Evolutionary conservation across 2,329 filamentous ascomycete genomes (phyloP).

Genomic region (Fusarium neocosmosporiellum): DNA sequence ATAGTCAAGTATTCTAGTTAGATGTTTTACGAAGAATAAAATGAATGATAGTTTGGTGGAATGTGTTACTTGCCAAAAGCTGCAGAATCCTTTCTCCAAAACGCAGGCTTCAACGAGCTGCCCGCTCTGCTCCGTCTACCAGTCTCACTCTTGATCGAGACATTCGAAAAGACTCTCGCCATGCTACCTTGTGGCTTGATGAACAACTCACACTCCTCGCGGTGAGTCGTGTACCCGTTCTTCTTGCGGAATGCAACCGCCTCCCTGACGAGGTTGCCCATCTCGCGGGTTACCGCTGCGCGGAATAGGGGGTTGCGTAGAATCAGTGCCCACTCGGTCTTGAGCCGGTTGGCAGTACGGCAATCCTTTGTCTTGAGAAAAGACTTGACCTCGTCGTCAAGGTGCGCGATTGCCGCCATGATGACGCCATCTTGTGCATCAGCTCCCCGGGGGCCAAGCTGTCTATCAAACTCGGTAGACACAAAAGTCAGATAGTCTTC

Average conservation of each 20-base stretch:
- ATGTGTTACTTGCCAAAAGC: background rate
- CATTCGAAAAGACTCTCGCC: background rate
- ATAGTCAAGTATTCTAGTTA: background rate
- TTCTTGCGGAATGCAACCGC: constrained; percentile 3
- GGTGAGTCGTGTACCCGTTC: constrained; percentile 6
- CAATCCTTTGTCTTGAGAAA: background rate
- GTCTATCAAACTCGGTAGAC: constrained; percentile 3
- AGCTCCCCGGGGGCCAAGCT: background rate
- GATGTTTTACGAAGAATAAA: background rate
- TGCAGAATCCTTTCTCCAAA: constrained; percentile 4
- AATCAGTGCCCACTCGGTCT: constrained; percentile 6
- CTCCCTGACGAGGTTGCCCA: constrained; percentile 6
- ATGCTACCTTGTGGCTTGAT: background rate
- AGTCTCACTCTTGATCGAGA: background rate
- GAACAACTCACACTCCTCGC: constrained; percentile 16
- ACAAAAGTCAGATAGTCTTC: constrained; percentile 28
- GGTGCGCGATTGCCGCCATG: background rate
- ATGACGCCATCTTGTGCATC: background rate
- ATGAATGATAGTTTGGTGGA: background rate
- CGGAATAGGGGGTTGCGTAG: constrained; percentile 7
- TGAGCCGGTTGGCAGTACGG: background rate
- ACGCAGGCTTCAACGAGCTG: background rate
- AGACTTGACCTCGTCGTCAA: constrained; percentile 20
- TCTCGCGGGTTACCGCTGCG: constrained; percentile 2
- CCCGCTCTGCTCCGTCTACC: background rate